Evolutionary conservation across 177 flowering plant species (phyloP), one percentile per base, ranked within the genome.

Genomic region (Vitis hybrid): DNA sequence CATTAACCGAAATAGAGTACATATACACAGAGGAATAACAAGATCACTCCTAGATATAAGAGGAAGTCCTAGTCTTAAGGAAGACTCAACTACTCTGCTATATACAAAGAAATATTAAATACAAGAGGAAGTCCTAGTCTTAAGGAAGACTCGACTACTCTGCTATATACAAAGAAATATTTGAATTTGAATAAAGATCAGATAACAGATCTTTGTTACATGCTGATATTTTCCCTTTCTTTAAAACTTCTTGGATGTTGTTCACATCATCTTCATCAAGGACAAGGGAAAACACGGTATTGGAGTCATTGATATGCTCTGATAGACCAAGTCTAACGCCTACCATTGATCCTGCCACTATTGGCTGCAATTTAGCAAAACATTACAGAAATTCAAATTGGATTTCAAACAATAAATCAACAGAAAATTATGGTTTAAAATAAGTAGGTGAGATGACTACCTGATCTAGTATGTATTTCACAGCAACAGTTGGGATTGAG

Each of bases 291-390:
- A 93, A 90, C 2, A 93, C 74, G 49, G 90, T 85, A 73, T 85
- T 91, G 48, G 83, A 17, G 68, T 89, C 98, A 24, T 86, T 72
- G 54, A 91, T 82, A 83, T 93, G 99, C 49, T 90, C 92, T 9
- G 97, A 66, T 49, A 95, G 77, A 41, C 99, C 99, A 51, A 91
- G 92, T 76, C 95, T 84, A 17, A 90, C 97, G 20, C 99, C 99
- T 3, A 93, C 64, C 98, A 95, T 95, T 6, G 98, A 95, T 71
- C 99, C 99, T 68, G 91, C 97, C 64, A 95, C 98, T 8, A 80
- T 80, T 56, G 83, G 92, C 98, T 95, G 93, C 75, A 77, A 48
- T 69, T 18, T 15, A 30, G 10, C 73, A 67, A 51, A 24, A 21
- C 58, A 18, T 15, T 48, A 41, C 3, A 65, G 1, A 71, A 71